Evolutionary conservation across 2,329 filamentous ascomycete species (phyloP), one percentile per base, ranked within the genome.

Genomic region (Kalaharituber pfeilii): DNA sequence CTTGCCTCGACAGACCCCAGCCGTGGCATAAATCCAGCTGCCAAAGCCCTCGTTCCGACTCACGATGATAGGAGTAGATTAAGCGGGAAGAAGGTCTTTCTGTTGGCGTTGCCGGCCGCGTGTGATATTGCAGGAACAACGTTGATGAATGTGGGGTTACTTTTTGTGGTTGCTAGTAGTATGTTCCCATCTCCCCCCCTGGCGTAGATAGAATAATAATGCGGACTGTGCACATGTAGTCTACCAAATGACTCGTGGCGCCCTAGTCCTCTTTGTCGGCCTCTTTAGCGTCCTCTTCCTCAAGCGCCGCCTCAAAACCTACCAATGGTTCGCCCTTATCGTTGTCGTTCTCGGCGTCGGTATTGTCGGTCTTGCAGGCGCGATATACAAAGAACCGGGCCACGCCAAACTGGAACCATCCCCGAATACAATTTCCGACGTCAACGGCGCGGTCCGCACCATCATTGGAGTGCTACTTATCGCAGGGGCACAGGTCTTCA

Each of bases 191-290:
- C n/a, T n/a, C 30, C 30, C 30, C 30, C 30, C 30, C 30, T n/a
- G 9, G 9, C 30, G 9, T n/a, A 36, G 44, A 22, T 25, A 42
- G 50, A 55, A 55, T 50, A 15, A 22, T 2, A 13, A 6, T 52
- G 30, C 9, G 9, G 30, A 36, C n/a, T 9, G 30, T 36, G 9
- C 9, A n/a, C 9, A 36, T 36, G 30, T 36, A 60, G 59, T 98
- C 65, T 98, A 95, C 70, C 91, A 98, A 71, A 98, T 98, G 91
- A 96, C 89, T 1, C 76, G 91, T 56, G 91, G 91, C 7, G 91
- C 91, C 0, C 75, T 98, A 42, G 89, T 98, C 2, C 75, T 98
- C 5, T 98, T 98, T 63, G 91, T 98, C 20, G 91, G 91, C 0
- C 72, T 96, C 0, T 95, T 98, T 71, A 94, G 87, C 65, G 88